phyloP scores from a whole-genome alignment of 306 rosid genomes.

The Crotalaria pallida region DNA sequence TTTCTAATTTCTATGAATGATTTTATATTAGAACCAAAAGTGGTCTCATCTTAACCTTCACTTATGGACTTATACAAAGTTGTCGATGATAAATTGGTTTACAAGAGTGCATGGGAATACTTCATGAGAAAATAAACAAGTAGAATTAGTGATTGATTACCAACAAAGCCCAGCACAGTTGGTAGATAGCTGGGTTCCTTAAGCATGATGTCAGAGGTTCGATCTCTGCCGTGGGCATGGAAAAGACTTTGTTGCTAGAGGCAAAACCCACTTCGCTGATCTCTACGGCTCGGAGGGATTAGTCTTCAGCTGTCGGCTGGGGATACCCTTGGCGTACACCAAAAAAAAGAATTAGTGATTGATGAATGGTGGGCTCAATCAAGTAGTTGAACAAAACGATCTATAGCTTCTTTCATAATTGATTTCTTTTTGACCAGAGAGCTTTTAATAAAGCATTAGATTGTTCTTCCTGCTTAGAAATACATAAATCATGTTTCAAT shows the following conservation, averaged over 20 bases:
- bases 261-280: too few species aligned
- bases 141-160: not conserved
- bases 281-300: too few species aligned
- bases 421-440: not conserved
- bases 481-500: not conserved
- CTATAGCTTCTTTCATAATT: not conserved
- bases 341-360: not conserved
- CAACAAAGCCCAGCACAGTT: too few species aligned
- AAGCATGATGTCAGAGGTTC: too few species aligned
- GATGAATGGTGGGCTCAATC: not conserved
- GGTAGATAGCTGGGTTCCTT: too few species aligned
- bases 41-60: not conserved
- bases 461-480: too few species aligned
- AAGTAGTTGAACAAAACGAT: not conserved
- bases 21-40: not conserved
- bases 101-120: not conserved
- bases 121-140: not conserved
- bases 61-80: not conserved
- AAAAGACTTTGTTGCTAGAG: too few species aligned
- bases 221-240: too few species aligned
- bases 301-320: too few species aligned
- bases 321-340: too few species aligned
- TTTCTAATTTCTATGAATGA: not conserved
- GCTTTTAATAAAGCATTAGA: too few species aligned
- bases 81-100: not conserved